Evolutionary conservation across 1,284 basidiomycete genomes (phyloP), one percentile per base, ranked within the genome.

Genomic region (Leccinum variabile): DNA sequence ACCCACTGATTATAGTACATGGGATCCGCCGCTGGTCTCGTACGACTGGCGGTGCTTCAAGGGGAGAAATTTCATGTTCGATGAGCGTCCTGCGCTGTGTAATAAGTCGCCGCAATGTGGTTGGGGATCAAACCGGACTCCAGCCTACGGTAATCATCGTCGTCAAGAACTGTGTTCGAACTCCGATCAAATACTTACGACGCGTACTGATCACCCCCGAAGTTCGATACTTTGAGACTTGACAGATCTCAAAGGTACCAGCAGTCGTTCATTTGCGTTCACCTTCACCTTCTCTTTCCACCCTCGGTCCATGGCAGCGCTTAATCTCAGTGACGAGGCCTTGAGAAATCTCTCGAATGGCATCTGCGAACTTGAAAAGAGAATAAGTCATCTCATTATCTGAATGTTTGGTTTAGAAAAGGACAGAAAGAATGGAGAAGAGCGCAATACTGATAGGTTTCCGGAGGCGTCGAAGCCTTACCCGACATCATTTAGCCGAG

Each of bases 1-100:
- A 97, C 5, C 95, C 95, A 62, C 90, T 94, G 61, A 97, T 90
- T 63, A 97, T 89, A 4, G 94, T 97, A 22, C 95, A 83, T 18
- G 94, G 94, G 3, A 96, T 90, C 59, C 86, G 77, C 28, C 53
- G 60, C 22, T 66, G 2, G 16, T 66, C 58, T 39, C 63, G 69
- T 18, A 13, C 25, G 50, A n/a, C 39, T 33, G 39, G 10, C 3
- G 6, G 3, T 50, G 53, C 22, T 59, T 60, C 56, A 7, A 41
- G 10, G 11, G 52, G 30, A 8, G 30, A 54, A 50, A 61, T 55
- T 35, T 63, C 61, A 49, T 72, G 75, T 57, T 85, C 81, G 57
- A 87, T 79, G 68, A 88, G 81, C 8, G 76, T 78, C 54, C 68
- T 65, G 61, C 33, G 28, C 10, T 16, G 49, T 63, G 61, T 54